phyloP scores from a whole-genome alignment of 768 basidiomycete species.

The Hygrophorus pudorinus region DNA sequence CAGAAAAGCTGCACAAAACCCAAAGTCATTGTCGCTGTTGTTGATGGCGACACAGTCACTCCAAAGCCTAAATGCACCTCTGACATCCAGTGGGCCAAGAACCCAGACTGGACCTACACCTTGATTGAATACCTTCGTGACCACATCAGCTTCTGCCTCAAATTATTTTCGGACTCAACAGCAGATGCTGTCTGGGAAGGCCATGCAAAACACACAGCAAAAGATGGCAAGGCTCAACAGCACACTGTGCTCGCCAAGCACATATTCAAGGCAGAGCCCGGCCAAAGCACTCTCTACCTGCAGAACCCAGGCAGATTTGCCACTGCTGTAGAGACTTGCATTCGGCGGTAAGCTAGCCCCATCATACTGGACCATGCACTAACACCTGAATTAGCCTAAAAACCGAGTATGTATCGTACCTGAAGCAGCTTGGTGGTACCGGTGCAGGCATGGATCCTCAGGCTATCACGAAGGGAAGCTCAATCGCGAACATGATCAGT shows the following conservation, averaged over 20 bases:
- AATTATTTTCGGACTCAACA: constrained; percentile 20
- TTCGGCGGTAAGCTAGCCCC: constrained; percentile 4
- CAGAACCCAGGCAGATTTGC: constrained; percentile 10
- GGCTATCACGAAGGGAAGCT: constrained; percentile 3
- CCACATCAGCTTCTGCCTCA: constrained; percentile 8
- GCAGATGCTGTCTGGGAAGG: constrained; percentile 15
- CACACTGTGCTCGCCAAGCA: constrained; percentile 12
- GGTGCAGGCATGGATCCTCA: constrained; percentile 12
- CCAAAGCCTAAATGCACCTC: too few relatives aligned
- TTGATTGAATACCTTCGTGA: constrained; percentile 3
- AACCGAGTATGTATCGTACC: constrained; percentile 9
- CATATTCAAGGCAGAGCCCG: constrained; percentile 14
- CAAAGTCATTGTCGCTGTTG: too few relatives aligned
- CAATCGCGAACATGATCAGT: constrained; percentile 13
- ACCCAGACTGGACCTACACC: neutral
- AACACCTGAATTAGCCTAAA: constrained; percentile 16
- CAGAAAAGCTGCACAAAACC: neutral
- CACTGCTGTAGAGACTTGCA: constrained; percentile 12
- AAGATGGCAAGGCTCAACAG: constrained; percentile 13
- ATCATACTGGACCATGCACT: too few relatives aligned
- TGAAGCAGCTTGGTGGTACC: constrained; percentile 9
- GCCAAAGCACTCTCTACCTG: constrained; percentile 5
- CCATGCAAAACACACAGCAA: constrained; percentile 10
- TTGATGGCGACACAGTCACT: too few relatives aligned
- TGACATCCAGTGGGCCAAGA: too few relatives aligned